Base-by-base conservation (phyloP, 2,329 filamentous ascomycete species). In the Pseudofabraea citricarpa region DNA sequence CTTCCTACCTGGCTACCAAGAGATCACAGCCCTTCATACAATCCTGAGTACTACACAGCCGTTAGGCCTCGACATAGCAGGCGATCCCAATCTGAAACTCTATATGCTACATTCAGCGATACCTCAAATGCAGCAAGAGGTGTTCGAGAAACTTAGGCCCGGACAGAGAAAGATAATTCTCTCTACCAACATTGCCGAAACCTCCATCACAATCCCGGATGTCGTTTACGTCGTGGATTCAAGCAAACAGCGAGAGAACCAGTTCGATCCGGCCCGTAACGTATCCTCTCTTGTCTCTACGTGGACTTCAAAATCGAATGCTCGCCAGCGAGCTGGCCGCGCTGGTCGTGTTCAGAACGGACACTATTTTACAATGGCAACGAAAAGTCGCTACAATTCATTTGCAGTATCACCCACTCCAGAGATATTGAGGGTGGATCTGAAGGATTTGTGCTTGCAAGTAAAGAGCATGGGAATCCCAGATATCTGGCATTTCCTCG, bases 181-280 rank as follows among this genome's bases (percentile, higher is more conserved):
- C 5, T 87, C 91, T 1, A 97, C 93, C 42, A 97, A 97, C 56
- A 90, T 97, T 5, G 93, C 93, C 3, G 93, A 98, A 64, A 97
- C 93, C 0, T 97, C 91, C 3, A 95, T 97, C 61, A 97, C 93
- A 0, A 97, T 98, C 46, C 88, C 95, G 57, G 93, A 97, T 59
- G 85, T 97, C 38, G 85, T 95, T 3, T 90, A 88, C 4, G 93
- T 97, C 39, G 90, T 98, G 49, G 93, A 97, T 62, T 91, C 85
- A 10, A 91, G 93, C 20, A 83, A 88, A 45, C 90, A 96, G 50
- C 96, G 96, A 60, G 90, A 97, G 65, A 95, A 87, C 0, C 89
- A 85, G 59, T 97, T 90, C 55, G 90, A 96, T 59, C 80, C 87
- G 0, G 75, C 82, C 47, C 91, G 83, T 62, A 93, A 94, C 60